Percentiles rank a stretch among this genome's conserved stretches.
These are phyloP conservation scores for Irpex sp. DNA, from an alignment of 1,284 basidiomycete genomes.

Conservation along the genomic window DNA sequence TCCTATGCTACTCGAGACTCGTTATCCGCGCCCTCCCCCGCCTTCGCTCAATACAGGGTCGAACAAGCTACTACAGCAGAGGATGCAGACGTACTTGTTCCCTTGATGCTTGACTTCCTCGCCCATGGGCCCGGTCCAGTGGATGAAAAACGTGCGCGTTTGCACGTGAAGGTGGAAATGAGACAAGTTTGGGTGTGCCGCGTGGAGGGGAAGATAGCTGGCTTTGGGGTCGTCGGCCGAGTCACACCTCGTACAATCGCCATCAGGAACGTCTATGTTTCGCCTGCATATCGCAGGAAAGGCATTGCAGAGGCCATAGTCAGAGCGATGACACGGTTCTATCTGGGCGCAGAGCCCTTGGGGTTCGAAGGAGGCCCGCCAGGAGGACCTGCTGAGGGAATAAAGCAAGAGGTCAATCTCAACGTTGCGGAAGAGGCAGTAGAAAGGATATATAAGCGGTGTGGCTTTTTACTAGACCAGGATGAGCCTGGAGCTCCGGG, in stretches of 20 bases:
- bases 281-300: constrained; percentile 15
- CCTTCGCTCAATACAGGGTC: constrained; percentile 4
- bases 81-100: constrained; percentile 16
- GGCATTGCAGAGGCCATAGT: constrained; percentile 23
- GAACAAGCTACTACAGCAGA: constrained; percentile 5
- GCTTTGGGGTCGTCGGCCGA: constrained; percentile 15
- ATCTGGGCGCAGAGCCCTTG: background rate
- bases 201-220: constrained; percentile 11
- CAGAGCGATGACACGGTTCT: constrained; percentile 15
- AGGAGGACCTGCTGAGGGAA: background rate
- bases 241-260: constrained; percentile 18
- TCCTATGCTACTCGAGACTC: constrained; percentile 19
- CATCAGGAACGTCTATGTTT: constrained; percentile 23
- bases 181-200: constrained; percentile 16
- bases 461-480: constrained; percentile 14
- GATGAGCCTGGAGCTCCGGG: constrained; percentile 7
- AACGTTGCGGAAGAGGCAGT: constrained; percentile 12
- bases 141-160: constrained; percentile 8
- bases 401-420: constrained; percentile 13
- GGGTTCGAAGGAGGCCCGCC: background rate
- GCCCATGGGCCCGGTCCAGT: constrained; percentile 1
- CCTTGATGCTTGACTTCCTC: constrained; percentile 17
- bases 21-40: constrained; percentile 9
- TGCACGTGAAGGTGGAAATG: background rate
- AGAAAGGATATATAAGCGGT: constrained; percentile 11